Conservation (phyloP, 2,329 filamentous ascomycete genomes). For the Fusarium goolgardi region DNA sequence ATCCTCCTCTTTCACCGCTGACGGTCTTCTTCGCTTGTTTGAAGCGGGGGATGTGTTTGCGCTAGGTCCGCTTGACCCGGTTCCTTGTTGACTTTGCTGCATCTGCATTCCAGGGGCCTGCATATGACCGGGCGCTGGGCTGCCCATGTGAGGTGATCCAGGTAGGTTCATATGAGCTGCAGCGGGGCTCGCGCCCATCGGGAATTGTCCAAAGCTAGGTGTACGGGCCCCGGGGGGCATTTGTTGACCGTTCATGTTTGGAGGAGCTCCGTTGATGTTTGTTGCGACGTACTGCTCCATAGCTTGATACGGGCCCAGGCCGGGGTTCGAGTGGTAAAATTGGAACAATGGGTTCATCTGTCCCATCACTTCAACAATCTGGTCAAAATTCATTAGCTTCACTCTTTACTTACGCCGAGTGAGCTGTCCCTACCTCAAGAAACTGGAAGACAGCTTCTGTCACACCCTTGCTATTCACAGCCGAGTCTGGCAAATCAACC, state of each 20-base stretch:
- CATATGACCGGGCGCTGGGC: constrained; percentile 71
- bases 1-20: constrained; percentile 68
- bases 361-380: constrained; percentile 74
- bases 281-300: constrained; percentile 69
- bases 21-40: constrained; percentile 69
- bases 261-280: constrained; percentile 56
- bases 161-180: constrained; percentile 70
- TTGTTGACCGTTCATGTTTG: constrained; percentile 61
- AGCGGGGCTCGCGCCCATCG: constrained; percentile 70
- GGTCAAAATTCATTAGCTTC: constrained; percentile 41
- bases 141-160: constrained; percentile 70
- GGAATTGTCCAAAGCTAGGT: constrained; percentile 67
- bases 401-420: constrained; percentile 34
- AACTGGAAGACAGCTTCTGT: constrained; percentile 72
- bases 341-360: constrained; percentile 74
- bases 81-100: constrained; percentile 75
- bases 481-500: constrained; percentile 68
- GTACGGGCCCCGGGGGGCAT: constrained; percentile 64
- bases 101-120: constrained; percentile 74
- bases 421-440: constrained; percentile 64
- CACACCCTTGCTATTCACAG: constrained; percentile 69
- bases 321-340: constrained; percentile 66
- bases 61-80: constrained; percentile 72
- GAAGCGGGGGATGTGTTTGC: constrained; percentile 74
- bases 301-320: constrained; percentile 66